Percentiles rank a stretch among this genome's conserved stretches.
Conservation (phyloP, 805 yeast genomes). For the Saccharomycopsis sp. region DNA sequence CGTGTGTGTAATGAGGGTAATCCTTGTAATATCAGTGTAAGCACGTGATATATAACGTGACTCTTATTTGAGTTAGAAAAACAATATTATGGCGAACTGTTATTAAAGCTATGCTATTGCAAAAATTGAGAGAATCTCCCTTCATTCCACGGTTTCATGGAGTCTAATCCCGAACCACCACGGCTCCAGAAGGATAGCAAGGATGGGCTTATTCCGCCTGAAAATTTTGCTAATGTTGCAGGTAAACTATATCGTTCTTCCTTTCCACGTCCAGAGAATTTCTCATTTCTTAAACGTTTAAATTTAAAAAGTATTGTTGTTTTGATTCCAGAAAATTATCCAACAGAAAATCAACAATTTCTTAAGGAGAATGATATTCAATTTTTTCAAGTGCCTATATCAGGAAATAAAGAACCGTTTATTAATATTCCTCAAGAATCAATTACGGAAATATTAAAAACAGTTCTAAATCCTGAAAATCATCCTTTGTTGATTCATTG, state of each 20-base stretch:
- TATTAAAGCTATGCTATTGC: no score
- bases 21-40: no score
- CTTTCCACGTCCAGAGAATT: slow-evolving; percentile 81
- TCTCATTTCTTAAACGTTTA: slow-evolving; percentile 52
- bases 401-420: slow-evolving; percentile 93
- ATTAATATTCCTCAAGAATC: slow-evolving; percentile 61
- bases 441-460: slow-evolving; percentile 70
- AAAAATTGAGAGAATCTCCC: no score
- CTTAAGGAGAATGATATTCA: slow-evolving; percentile 49
- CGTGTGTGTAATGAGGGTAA: no score
- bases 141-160: no score
- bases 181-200: background rate
- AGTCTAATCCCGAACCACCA: background rate
- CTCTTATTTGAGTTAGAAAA: no score
- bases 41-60: no score
- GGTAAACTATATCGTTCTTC: slow-evolving; percentile 74
- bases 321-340: slow-evolving; percentile 86
- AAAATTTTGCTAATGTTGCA: slow-evolving; percentile 81
- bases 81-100: no score
- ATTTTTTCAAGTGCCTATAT: slow-evolving; percentile 81
- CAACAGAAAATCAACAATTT: slow-evolving; percentile 61
- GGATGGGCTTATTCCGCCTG: slow-evolving; percentile 47
- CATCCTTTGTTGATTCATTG: slow-evolving; percentile 93
- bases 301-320: slow-evolving; percentile 68
- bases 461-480: slow-evolving; percentile 73